A percentile compares a stretch with the other conserved stretches of the same genome.
Evolutionary conservation across 2,329 filamentous ascomycete species (phyloP).

Genomic region (Dothidotthia symphoricarpi): DNA sequence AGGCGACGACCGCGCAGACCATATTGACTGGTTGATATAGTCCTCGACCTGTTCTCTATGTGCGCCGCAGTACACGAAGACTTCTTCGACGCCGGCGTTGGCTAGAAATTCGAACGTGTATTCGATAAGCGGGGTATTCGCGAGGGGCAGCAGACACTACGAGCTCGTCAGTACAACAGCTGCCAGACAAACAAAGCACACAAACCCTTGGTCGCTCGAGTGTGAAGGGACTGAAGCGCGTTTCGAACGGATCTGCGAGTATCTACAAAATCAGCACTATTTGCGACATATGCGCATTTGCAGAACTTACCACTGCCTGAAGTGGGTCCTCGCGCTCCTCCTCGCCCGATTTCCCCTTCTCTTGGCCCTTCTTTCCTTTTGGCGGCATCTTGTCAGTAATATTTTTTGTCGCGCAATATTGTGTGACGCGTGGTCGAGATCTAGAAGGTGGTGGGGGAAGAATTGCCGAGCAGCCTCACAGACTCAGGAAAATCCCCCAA

Average conservation of each 20-base stretch:
- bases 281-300: conserved; percentile 5
- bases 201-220: conserved; percentile 81
- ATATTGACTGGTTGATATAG: conserved; percentile 78
- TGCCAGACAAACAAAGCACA: conserved; percentile 10
- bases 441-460: conserved; percentile 12
- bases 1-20: conserved; percentile 69
- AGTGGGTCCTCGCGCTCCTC: conserved; percentile 62
- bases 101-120: conserved; percentile 96
- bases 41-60: conserved; percentile 84
- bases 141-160: conserved; percentile 87
- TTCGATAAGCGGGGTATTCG: conserved; percentile 92
- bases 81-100: conserved; percentile 90
- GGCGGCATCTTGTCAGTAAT: conserved; percentile 46
- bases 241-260: conserved; percentile 92
- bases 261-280: conserved; percentile 55
- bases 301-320: conserved; percentile 58
- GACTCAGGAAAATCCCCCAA: conserved; percentile 1
- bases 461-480: conserved; percentile 5
- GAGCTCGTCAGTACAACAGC: conserved; percentile 19
- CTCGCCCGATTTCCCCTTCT: conserved; percentile 45
- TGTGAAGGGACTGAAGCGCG: conserved; percentile 84
- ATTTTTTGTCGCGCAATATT: conserved; percentile 4
- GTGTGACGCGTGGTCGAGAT: conserved; percentile 8
- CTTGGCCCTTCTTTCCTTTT: conserved; percentile 48
- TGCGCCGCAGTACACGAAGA: conserved; percentile 87